Conservation (phyloP, 805 yeast genomes). For the Priceomyces haplophilus region DNA sequence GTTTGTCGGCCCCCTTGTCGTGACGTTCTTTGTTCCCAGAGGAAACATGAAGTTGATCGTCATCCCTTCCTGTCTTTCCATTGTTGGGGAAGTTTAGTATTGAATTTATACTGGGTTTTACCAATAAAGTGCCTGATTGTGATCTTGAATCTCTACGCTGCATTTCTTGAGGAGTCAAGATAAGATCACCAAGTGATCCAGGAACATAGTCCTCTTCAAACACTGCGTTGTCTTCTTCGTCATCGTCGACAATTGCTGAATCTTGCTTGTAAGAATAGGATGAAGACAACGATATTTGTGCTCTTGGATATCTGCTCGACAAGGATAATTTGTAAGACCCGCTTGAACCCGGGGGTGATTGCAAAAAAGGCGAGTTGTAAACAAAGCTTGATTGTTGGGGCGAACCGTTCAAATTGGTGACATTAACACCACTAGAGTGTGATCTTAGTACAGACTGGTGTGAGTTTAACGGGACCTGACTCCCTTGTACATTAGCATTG, state of each 20-base stretch:
- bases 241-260: constrained; percentile 29
- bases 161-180: constrained; percentile 75
- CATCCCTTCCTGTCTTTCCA: constrained; percentile 3
- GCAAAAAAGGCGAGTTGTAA: constrained; percentile 4
- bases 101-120: constrained; percentile 28
- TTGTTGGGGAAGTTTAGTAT: constrained; percentile 3
- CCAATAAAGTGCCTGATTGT: constrained; percentile 40
- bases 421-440: constrained; percentile 14
- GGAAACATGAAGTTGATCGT: neutral
- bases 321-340: constrained; percentile 8
- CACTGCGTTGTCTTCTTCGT: constrained; percentile 22
- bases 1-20: neutral
- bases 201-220: constrained; percentile 81
- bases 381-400: constrained; percentile 5
- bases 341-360: constrained; percentile 8
- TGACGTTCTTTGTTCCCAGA: neutral
- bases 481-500: neutral
- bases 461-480: neutral
- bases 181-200: constrained; percentile 68
- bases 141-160: constrained; percentile 64
- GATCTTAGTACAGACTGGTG: constrained; percentile 6
- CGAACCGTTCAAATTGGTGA: constrained; percentile 7
- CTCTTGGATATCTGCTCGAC: constrained; percentile 8
- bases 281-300: constrained; percentile 13
- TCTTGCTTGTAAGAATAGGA: constrained; percentile 8